Conservation (phyloP, 2,329 filamentous ascomycete species). For the Helminthosporium solani region DNA sequence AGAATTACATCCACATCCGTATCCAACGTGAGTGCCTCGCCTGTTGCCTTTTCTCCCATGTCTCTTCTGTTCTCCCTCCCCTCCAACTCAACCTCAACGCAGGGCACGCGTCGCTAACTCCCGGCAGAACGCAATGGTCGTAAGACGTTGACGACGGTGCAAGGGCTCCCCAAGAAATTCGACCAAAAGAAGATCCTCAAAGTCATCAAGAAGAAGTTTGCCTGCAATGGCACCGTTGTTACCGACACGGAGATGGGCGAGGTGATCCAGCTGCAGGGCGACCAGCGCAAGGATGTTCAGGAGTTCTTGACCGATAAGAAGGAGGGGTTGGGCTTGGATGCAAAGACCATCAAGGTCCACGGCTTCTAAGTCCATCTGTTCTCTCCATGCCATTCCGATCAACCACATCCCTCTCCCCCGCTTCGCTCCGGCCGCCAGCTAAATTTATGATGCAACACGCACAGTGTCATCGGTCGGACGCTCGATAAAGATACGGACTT, state of each 20-base stretch:
- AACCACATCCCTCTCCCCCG: neutral
- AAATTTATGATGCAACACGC: neutral
- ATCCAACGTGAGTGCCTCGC: slow-evolving; percentile 77
- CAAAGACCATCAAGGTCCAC: slow-evolving; percentile 91
- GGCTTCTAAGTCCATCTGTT: slow-evolving; percentile 27
- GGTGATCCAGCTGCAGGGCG: slow-evolving; percentile 99
- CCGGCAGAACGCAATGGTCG: slow-evolving; percentile 96
- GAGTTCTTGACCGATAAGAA: slow-evolving; percentile 97
- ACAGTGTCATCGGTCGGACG: slow-evolving; percentile 1
- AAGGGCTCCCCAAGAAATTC: slow-evolving; percentile 98
- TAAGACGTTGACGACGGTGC: slow-evolving; percentile 99
- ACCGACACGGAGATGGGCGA: slow-evolving; percentile 95
- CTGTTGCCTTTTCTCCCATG: neutral
- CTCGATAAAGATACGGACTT: neutral
- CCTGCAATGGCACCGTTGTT: slow-evolving; percentile 99
- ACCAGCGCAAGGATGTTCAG: slow-evolving; percentile 98
- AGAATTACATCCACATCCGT: slow-evolving; percentile 99
- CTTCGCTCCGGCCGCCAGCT: neutral
- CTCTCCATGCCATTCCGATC: slow-evolving; percentile 1
- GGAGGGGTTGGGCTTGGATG: slow-evolving; percentile 88
- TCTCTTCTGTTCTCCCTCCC: no score
- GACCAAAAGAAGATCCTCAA: slow-evolving; percentile 99
- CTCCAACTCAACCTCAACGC: no score
- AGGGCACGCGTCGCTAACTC: slow-evolving; percentile 53
- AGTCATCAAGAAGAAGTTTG: slow-evolving; percentile 99